Percentiles rank a stretch among this genome's conserved stretches.
Conservation (phyloP, 352 stramenopile genomes). For the Phytophthora litchii region DNA sequence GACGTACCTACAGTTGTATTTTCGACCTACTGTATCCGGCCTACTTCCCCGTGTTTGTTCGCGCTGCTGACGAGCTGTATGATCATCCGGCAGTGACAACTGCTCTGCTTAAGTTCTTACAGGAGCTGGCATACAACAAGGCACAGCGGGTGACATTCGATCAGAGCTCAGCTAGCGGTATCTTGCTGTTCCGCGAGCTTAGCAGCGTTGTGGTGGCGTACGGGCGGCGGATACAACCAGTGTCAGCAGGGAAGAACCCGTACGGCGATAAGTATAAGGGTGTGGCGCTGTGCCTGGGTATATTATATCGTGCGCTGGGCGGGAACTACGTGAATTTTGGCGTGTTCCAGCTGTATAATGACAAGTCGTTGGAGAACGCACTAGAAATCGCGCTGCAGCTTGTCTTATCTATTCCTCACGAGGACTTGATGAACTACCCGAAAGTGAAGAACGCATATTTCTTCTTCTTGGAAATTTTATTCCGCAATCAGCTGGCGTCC, state of each 20-base stretch:
- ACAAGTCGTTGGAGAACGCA: conserved; percentile 94
- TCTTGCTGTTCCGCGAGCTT: conserved; percentile 97
- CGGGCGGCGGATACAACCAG: conserved; percentile 86
- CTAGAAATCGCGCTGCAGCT: conserved; percentile 96
- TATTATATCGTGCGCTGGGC: conserved; percentile 85
- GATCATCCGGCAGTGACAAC: conserved; percentile 95
- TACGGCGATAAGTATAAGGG: conserved; percentile 98
- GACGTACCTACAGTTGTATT: conserved; percentile 95
- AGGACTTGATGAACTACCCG: conserved; percentile 96
- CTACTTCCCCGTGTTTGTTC: conserved; percentile 95
- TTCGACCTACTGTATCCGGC: conserved; percentile 98
- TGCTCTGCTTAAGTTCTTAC: conserved; percentile 97
- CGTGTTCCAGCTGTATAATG: conserved; percentile 99
- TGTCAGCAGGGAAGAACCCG: conserved; percentile 86
- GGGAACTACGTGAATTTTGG: conserved; percentile 99
- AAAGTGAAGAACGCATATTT: conserved; percentile 99
- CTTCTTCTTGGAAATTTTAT: conserved; percentile 98
- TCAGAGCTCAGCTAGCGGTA: conserved; percentile 97
- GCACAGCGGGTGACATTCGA: conserved; percentile 98
- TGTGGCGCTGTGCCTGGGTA: conserved; percentile 94
- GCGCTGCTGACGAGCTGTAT: conserved; percentile 94
- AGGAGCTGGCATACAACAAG: conserved; percentile 96
- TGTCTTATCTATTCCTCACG: conserved; percentile 94
- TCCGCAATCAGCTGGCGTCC: conserved; percentile 96
- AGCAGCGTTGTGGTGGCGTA: conserved; percentile 97